Conservation (phyloP, 1,139 yeast genomes). For the Arxiozyma bovina region DNA sequence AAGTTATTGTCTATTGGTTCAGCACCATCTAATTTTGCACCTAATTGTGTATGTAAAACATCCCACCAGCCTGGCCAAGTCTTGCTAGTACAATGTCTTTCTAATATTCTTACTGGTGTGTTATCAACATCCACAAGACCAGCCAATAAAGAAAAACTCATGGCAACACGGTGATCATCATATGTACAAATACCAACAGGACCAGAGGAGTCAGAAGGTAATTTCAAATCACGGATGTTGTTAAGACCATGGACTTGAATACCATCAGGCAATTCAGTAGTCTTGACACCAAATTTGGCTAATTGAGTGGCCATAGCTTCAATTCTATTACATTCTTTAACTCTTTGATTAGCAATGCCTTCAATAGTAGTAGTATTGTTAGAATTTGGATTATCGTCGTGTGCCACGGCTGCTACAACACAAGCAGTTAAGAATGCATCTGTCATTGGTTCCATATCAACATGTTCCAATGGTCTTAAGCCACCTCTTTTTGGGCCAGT, state of each 20-base stretch:
- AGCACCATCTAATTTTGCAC: slow-evolving; percentile 59
- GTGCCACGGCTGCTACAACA: slow-evolving; percentile 89
- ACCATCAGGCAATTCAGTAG: slow-evolving; percentile 86
- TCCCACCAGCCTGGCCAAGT: slow-evolving; percentile 99
- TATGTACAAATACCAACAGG: slow-evolving; percentile 63
- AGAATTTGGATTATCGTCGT: slow-evolving; percentile 21
- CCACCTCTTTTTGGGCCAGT: slow-evolving; percentile 72
- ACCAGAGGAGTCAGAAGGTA: slow-evolving; percentile 38
- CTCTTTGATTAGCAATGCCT: slow-evolving; percentile 97
- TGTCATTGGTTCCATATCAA: slow-evolving; percentile 99
- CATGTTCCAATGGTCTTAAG: slow-evolving; percentile 59
- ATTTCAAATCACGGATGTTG: slow-evolving; percentile 37
- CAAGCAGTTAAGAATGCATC: slow-evolving; percentile 96
- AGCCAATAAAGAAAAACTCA: slow-evolving; percentile 88
- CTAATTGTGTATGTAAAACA: slow-evolving; percentile 60
- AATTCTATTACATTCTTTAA: slow-evolving; percentile 93
- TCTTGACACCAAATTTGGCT: slow-evolving; percentile 80
- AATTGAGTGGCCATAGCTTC: slow-evolving; percentile 88
- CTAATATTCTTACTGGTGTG: slow-evolving; percentile 61
- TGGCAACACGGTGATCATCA: slow-evolving; percentile 97
- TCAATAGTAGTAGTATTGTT: slow-evolving; percentile 62
- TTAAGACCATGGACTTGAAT: slow-evolving; percentile 70
- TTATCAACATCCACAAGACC: slow-evolving; percentile 31
- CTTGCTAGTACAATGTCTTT: slow-evolving; percentile 87
- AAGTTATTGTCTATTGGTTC: slow-evolving; percentile 35